Percentiles rank a stretch among this genome's conserved stretches.
These are phyloP conservation scores for Camelina neglecta DNA, from an alignment of 345 rosid species.

Conservation along the genomic window DNA sequence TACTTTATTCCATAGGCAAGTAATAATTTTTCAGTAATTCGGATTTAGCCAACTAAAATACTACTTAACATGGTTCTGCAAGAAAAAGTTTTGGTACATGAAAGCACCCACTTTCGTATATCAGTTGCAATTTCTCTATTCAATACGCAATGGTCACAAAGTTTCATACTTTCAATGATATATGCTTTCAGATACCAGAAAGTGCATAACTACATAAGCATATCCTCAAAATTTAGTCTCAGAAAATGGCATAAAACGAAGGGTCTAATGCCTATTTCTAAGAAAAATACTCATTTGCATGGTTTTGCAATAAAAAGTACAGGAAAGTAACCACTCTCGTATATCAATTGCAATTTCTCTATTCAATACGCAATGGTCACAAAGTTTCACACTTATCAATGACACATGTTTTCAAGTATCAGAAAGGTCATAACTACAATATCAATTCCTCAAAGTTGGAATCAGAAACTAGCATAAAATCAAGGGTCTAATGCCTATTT, in stretches of 20 bases:
- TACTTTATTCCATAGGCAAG: neutral
- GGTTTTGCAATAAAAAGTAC: slow-evolving; percentile 29
- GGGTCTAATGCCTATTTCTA: neutral
- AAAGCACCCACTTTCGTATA: slow-evolving; percentile 51
- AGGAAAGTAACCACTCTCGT: slow-evolving; percentile 49
- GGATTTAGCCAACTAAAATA: neutral
- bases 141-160: slow-evolving; percentile 8
- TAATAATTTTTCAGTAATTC: neutral
- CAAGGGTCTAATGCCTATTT: neutral
- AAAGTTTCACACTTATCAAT: slow-evolving; percentile 7
- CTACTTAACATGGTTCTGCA: neutral
- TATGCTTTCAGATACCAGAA: neutral
- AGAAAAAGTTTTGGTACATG: slow-evolving; percentile 46
- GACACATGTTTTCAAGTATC: neutral
- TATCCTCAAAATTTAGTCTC: slow-evolving; percentile 1
- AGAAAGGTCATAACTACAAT: neutral
- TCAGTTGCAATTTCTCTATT: slow-evolving; percentile 53
- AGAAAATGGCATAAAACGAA: neutral
- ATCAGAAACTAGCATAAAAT: slow-evolving; percentile 1
- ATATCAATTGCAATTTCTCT: slow-evolving; percentile 55
- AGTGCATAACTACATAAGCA: neutral
- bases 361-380: slow-evolving; percentile 25
- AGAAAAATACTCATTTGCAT: neutral
- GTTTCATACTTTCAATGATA: neutral
- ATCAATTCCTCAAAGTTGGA: neutral